A percentile compares a stretch with the other conserved stretches of the same genome.
Conservation (phyloP, 2,329 filamentous ascomycete genomes). For the Biscogniauxia marginata region DNA sequence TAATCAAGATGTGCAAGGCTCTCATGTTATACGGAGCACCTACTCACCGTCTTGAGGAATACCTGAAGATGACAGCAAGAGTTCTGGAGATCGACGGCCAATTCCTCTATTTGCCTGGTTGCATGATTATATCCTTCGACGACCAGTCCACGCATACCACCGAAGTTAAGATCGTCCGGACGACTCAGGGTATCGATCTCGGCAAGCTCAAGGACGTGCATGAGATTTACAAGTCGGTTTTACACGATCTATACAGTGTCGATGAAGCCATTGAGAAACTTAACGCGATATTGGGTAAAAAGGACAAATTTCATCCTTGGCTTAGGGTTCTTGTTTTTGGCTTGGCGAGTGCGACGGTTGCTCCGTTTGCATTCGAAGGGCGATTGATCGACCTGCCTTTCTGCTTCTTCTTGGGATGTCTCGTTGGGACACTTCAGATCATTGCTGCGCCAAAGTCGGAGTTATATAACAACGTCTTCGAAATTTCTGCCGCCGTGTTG, state of each 20-base stretch:
- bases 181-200: conserved; percentile 68
- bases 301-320: conserved; percentile 30
- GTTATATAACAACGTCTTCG: conserved; percentile 58
- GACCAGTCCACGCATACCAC: conserved; percentile 65
- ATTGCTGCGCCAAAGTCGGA: conserved; percentile 72
- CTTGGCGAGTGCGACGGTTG: conserved; percentile 29
- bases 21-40: conserved; percentile 90
- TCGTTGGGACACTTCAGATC: conserved; percentile 58
- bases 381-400: conserved; percentile 30
- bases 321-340: conserved; percentile 30
- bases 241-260: conserved; percentile 59
- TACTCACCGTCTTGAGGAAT: conserved; percentile 87
- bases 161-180: conserved; percentile 64
- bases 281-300: conserved; percentile 24
- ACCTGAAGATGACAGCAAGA: conserved; percentile 86
- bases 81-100: conserved; percentile 86
- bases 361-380: conserved; percentile 30
- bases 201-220: conserved; percentile 73
- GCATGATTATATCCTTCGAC: conserved; percentile 93
- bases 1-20: conserved; percentile 79
- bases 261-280: conserved; percentile 29
- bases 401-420: conserved; percentile 29
- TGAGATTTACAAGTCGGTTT: conserved; percentile 78
- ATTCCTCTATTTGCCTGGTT: conserved; percentile 85
- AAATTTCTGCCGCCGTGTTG: conserved; percentile 57